A percentile compares a stretch with the other conserved stretches of the same genome.
Conservation (phyloP, 805 yeast genomes). For the Jamesozyma hellenica region DNA sequence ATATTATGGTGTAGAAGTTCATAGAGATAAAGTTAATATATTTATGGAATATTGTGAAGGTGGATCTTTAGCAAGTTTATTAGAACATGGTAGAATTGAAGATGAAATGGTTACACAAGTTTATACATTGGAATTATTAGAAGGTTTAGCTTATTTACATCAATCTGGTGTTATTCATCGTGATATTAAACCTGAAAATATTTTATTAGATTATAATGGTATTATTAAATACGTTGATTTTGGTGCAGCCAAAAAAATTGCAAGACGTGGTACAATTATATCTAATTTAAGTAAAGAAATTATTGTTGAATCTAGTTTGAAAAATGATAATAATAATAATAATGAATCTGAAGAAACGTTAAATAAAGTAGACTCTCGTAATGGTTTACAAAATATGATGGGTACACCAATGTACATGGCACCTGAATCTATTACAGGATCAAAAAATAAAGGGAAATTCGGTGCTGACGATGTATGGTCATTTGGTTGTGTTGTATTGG, state of each 20-base stretch:
- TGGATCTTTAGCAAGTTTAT: constrained; percentile 76
- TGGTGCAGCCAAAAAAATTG: constrained; percentile 91
- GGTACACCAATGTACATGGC: constrained; percentile 99
- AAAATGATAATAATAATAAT: not conserved
- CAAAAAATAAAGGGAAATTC: constrained; percentile 32
- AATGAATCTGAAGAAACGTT: too few relatives aligned
- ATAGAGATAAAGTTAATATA: constrained; percentile 85
- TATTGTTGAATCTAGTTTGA: not conserved
- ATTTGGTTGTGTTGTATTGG: constrained; percentile 87
- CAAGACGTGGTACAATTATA: constrained; percentile 41
- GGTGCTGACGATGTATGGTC: constrained; percentile 82
- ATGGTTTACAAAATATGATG: constrained; percentile 33
- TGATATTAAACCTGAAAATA: constrained; percentile 93
- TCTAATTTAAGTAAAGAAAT: constrained; percentile 1
- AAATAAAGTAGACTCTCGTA: constrained; percentile 10
- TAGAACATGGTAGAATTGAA: constrained; percentile 88
- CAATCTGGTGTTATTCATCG: constrained; percentile 93
- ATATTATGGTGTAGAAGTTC: constrained; percentile 94
- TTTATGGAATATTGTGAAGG: constrained; percentile 98
- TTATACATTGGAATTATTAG: constrained; percentile 83
- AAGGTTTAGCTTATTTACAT: constrained; percentile 90
- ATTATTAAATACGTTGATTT: constrained; percentile 93
- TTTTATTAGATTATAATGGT: constrained; percentile 81
- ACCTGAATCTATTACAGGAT: constrained; percentile 88
- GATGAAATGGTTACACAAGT: constrained; percentile 89